phyloP scores from a whole-genome alignment of 805 yeast species.

The Schwanniomyces vanrijiae region DNA sequence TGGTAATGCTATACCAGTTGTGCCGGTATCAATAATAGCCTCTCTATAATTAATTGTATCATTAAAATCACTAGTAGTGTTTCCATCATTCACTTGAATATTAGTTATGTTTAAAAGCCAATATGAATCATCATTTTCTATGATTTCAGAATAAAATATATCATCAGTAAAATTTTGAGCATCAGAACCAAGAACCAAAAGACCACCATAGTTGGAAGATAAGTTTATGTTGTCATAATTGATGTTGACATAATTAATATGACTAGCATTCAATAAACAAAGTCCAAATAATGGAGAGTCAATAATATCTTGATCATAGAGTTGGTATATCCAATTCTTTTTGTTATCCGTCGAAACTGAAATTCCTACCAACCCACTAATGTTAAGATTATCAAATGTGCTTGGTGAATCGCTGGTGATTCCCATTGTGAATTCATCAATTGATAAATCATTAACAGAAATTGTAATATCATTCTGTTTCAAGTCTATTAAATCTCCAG shows the following conservation, averaged over 20 bases:
- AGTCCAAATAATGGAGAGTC: slow-evolving; percentile 39
- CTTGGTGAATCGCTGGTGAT: slow-evolving; percentile 53
- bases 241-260: slow-evolving; percentile 12
- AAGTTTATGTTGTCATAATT: slow-evolving; percentile 30
- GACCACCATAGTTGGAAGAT: slow-evolving; percentile 26
- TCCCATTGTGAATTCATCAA: slow-evolving; percentile 50
- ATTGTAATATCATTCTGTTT: slow-evolving; percentile 27
- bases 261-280: slow-evolving; percentile 14
- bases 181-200: slow-evolving; percentile 22
- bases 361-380: slow-evolving; percentile 63
- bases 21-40: slow-evolving; percentile 65
- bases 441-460: slow-evolving; percentile 35
- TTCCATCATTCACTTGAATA: slow-evolving; percentile 33
- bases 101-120: slow-evolving; percentile 52
- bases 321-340: slow-evolving; percentile 40
- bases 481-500: slow-evolving; percentile 44
- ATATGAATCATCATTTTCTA: slow-evolving; percentile 35
- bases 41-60: slow-evolving; percentile 25
- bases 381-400: slow-evolving; percentile 50
- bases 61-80: slow-evolving; percentile 9
- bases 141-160: slow-evolving; percentile 29
- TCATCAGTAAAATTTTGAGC: slow-evolving; percentile 11
- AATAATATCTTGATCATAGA: slow-evolving; percentile 33
- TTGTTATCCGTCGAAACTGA: slow-evolving; percentile 39
- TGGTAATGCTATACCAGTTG: slow-evolving; percentile 60